phyloP scores from a whole-genome alignment of 495 filamentous ascomycete species.

The Amorphotheca resinae region DNA sequence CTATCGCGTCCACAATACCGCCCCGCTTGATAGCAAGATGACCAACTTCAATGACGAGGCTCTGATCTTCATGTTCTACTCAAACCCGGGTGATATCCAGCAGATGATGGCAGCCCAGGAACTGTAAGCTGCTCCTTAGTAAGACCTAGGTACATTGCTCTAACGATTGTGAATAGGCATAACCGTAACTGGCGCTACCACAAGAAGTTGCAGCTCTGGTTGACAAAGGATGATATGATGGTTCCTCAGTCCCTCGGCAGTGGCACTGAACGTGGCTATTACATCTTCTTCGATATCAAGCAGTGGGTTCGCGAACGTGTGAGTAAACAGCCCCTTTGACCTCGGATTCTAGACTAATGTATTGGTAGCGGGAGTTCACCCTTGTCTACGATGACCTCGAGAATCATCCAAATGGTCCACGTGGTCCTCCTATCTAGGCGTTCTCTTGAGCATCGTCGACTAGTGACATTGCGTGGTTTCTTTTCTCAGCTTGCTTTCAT shows the following conservation, averaged over 20 bases:
- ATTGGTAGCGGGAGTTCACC: conserved; percentile 56
- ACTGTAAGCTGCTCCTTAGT: conserved; percentile 35
- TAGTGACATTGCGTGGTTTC: background rate
- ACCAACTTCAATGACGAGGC: conserved; percentile 81
- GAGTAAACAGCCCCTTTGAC: conserved; percentile 26
- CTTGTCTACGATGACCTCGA: conserved; percentile 72
- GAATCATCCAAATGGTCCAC: conserved; percentile 10
- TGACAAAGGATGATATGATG: conserved; percentile 74
- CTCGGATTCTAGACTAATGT: conserved; percentile 11
- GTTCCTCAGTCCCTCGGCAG: conserved; percentile 53
- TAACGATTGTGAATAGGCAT: conserved; percentile 8
- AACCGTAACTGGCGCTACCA: conserved; percentile 89
- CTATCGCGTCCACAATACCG: conserved; percentile 80
- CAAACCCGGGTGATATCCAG: conserved; percentile 67
- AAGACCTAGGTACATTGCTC: background rate
- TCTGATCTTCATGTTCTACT: conserved; percentile 91
- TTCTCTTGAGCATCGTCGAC: background rate
- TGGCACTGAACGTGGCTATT: conserved; percentile 71
- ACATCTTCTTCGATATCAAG: conserved; percentile 76
- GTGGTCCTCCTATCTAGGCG: background rate
- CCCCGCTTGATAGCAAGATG: conserved; percentile 65
- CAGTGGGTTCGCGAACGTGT: conserved; percentile 77
- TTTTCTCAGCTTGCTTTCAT: background rate
- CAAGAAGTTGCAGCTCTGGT: conserved; percentile 76
- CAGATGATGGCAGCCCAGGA: conserved; percentile 78